These are phyloP conservation scores for Gossypioides kirkii DNA, from an alignment of 345 rosid genomes.

Conservation along the genomic window DNA sequence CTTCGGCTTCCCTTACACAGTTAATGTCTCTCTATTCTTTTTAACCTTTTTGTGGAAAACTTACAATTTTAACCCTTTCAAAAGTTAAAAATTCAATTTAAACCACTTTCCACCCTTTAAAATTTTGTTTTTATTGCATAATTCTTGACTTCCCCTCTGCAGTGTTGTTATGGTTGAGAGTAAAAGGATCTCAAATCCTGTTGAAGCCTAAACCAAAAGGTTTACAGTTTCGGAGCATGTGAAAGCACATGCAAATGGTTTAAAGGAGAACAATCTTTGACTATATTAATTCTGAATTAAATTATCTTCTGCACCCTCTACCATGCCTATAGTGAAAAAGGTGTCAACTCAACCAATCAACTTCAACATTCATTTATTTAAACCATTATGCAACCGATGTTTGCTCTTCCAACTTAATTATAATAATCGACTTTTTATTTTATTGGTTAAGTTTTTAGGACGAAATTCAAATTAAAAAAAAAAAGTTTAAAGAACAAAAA, in stretches of 20 bases:
- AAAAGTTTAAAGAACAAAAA: no score
- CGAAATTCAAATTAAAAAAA: no score
- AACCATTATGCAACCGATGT: not conserved
- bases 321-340: not conserved
- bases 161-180: not conserved
- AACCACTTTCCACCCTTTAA: no score
- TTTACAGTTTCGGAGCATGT: not conserved
- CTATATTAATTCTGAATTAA: not conserved
- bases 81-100: no score
- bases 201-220: not conserved
- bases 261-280: not conserved
- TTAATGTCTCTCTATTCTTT: no score
- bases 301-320: not conserved
- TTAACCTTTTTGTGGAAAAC: no score
- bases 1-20: no score
- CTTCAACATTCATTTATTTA: not conserved
- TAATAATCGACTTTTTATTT: no score
- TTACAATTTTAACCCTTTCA: no score
- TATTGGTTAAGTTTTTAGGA: no score
- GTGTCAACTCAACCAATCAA: not conserved
- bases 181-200: not conserved
- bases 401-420: not conserved
- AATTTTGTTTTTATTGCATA: no score
- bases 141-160: no score
- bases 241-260: slow-evolving; percentile 7